Base-by-base conservation (phyloP, 2,329 filamentous ascomycete species). In the Fusarium keratoplasticum region DNA sequence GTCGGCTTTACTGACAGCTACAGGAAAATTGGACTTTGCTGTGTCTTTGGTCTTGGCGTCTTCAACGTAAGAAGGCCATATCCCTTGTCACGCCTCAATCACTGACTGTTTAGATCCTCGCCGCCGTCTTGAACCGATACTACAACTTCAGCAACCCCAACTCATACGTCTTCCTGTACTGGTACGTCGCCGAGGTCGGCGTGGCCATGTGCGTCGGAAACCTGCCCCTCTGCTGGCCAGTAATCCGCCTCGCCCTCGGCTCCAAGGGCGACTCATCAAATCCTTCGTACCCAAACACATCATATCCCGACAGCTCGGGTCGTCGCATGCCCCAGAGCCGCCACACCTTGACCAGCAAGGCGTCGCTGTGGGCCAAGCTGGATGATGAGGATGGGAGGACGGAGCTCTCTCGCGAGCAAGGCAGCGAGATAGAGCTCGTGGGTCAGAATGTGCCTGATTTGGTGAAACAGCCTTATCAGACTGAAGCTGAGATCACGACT, bases 191-290 rank as follows among this genome's bases (percentile, higher is more conserved):
- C 31, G 90, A 92, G 77, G 86, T 87, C 14, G 88, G 87, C 52
- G 90, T 90, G 0, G 88, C 89, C 7, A 84, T 92, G 44, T 85
- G 90, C 58, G 89, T 91, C 18, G 86, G 89, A 31, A 92, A 92
- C 69, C 83, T 92, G 7, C 89, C 90, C 0, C 87, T 91, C 58
- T 87, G 86, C 71, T 91, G 89, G 86, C 87, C 88, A 0, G 82
- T 91, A 22, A 83, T 90, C 33, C 86, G 88, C 50, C 83, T 85
- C 10, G 67, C 87, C 0, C 64, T 81, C 9, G 78, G 80, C 25
- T 69, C 71, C 55, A 74, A 64, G 22, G 74, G 74, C 25, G 59
- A 73, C 42, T 69, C 75, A 0, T 73, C 76, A 1, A 75, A 73
- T 22, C 79, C 79, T 2, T 77, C 76, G 2, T 79, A 78, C 18